These are phyloP conservation scores for Helicocarpus griseus DNA, from an alignment of 2,329 filamentous ascomycete genomes.

Conservation along the genomic window DNA sequence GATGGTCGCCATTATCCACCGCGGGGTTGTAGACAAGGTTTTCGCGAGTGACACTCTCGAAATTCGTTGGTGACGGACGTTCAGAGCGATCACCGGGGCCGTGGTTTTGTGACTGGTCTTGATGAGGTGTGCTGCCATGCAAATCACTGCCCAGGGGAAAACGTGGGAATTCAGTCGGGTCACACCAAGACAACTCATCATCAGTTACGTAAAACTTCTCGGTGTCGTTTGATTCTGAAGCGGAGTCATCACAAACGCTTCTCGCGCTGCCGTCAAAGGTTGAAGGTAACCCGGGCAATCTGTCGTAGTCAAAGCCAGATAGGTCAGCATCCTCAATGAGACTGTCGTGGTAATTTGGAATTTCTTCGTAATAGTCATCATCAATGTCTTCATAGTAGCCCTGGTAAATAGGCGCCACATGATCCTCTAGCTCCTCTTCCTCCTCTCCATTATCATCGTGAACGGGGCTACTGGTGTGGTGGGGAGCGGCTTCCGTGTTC, in stretches of 20 bases:
- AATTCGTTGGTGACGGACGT: neutral
- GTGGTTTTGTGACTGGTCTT: neutral
- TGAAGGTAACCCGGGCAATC: neutral
- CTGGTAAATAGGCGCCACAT: too few relatives aligned
- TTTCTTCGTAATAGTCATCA: neutral
- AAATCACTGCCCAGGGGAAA: neutral
- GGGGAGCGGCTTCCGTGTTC: neutral
- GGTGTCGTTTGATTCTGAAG: constrained; percentile 4
- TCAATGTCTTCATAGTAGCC: neutral
- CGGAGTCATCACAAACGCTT: constrained; percentile 1
- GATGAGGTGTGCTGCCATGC: neutral
- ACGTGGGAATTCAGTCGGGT: neutral
- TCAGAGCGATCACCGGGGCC: neutral
- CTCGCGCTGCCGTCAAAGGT: neutral
- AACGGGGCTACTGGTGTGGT: neutral
- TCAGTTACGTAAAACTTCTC: constrained; percentile 13
- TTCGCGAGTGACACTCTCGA: neutral
- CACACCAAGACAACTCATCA: constrained; percentile 7
- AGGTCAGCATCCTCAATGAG: constrained; percentile 9
- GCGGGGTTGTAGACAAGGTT: neutral
- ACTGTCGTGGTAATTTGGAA: neutral
- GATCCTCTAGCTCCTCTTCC: too few relatives aligned
- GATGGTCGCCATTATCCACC: constrained; percentile 5
- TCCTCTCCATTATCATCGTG: neutral
- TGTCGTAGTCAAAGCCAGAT: constrained; percentile 7